These are phyloP conservation scores for Penicillium psychrosexuale DNA, from an alignment of 2,329 filamentous ascomycete species.

Conservation along the genomic window DNA sequence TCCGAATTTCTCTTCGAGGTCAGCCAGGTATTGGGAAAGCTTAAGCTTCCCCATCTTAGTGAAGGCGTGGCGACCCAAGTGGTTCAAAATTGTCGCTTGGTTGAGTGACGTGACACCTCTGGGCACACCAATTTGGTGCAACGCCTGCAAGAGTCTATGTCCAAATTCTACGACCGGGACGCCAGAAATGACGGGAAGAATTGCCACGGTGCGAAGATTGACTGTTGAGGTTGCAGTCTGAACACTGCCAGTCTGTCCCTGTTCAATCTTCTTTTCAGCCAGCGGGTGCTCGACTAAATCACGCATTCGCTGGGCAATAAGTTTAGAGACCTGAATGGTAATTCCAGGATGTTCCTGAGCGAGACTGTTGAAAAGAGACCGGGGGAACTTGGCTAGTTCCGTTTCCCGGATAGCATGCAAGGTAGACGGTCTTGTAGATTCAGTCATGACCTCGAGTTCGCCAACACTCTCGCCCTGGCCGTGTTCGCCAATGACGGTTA, in stretches of 20 bases:
- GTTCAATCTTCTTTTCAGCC: conserved; percentile 63
- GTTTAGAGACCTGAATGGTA: conserved; percentile 98
- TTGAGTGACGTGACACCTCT: conserved; percentile 91
- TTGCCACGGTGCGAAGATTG: conserved; percentile 87
- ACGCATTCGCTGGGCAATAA: conserved; percentile 93
- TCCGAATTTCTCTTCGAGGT: conserved; percentile 95
- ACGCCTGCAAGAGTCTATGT: conserved; percentile 79
- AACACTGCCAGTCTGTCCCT: conserved; percentile 51
- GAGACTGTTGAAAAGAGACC: conserved; percentile 94
- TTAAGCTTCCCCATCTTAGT: conserved; percentile 97
- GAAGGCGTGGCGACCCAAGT: conserved; percentile 92
- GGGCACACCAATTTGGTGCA: conserved; percentile 82
- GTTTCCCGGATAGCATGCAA: conserved; percentile 95
- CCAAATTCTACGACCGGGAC: conserved; percentile 95
- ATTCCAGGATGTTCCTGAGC: conserved; percentile 97
- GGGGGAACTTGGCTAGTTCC: conserved; percentile 91
- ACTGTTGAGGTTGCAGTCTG: conserved; percentile 71
- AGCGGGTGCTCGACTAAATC: conserved; percentile 79
- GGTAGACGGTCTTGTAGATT: conserved; percentile 84
- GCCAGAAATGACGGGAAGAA: conserved; percentile 84
- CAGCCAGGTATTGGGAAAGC: conserved; percentile 90
- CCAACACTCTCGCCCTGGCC: conserved; percentile 97
- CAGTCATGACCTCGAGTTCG: conserved; percentile 94
- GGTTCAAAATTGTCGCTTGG: conserved; percentile 88
- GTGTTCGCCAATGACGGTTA: conserved; percentile 85